Percentiles rank a stretch among this genome's conserved stretches.
Conservation (phyloP, 2,329 filamentous ascomycete species). For the Ceratocystis cubensis region DNA sequence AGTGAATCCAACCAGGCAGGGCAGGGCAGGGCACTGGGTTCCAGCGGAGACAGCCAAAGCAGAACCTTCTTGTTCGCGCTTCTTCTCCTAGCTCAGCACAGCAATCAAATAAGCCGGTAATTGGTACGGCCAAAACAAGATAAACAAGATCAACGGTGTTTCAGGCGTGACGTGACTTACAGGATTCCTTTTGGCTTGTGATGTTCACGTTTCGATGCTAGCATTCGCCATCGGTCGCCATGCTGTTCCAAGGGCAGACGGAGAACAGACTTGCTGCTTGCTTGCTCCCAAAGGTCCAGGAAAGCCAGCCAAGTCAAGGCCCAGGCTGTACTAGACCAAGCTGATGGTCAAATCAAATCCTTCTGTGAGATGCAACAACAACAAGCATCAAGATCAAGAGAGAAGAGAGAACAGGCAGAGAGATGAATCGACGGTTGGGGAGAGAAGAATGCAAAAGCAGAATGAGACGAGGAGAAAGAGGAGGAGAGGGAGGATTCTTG, state of each 20-base stretch:
- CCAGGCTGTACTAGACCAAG: background rate
- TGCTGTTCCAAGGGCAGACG: background rate
- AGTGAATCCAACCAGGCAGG: background rate
- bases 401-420: background rate
- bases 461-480: background rate
- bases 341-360: background rate
- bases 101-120: background rate
- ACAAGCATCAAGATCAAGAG: background rate
- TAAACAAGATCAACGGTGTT: conserved; percentile 3
- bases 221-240: background rate
- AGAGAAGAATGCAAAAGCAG: background rate
- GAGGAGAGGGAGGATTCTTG: background rate
- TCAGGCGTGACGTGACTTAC: background rate
- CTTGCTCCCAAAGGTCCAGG: too few relatives aligned
- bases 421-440: background rate
- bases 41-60: background rate
- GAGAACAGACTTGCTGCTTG: too few relatives aligned
- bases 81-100: background rate
- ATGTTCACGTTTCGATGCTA: background rate
- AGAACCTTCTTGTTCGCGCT: background rate
- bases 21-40: background rate
- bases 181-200: background rate
- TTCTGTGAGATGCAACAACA: background rate
- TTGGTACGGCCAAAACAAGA: background rate
- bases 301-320: too few relatives aligned